Evolutionary conservation across 2,329 filamentous ascomycete genomes (phyloP), one percentile per base, ranked within the genome.

Genomic region (Thyridium curvatum): DNA sequence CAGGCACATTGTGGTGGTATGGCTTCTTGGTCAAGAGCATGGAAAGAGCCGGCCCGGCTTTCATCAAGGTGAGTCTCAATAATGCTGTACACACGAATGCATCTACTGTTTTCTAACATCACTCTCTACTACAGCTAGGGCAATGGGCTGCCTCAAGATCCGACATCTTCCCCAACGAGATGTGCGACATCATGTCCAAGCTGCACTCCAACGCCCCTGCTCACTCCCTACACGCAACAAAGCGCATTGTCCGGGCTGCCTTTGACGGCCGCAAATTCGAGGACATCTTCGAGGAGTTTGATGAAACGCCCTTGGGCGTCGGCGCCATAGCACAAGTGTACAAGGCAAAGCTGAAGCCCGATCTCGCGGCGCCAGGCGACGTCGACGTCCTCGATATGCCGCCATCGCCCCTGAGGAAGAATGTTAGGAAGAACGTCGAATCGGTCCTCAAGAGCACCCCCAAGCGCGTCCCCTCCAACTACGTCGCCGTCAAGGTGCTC

Each of bases 261-360:
- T 98, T 98, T 55, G 79, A 81, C 41, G 87, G 85, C 2, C 74
- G 85, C 40, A 52, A 63, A 0, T 96, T 98, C 47, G 81, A 91
- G 12, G 86, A 94, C 5, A 96, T 98, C 43, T 98, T 98, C 52
- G 87, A 94, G 21, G 93, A 97, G 58, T 98, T 98, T 49, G 74
- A 96, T 18, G 86, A 94, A 62, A 79, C 72, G 48, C 93, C 93
- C 0, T 68, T 98, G 0, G 93, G 93, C 1, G 91, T 97, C 1
- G 93, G 93, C 10, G 93, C 93, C 21, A 97, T 98, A 52, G 93
- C 93, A 0, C 93, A 98, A 59, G 93, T 97, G 3, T 98, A 98
- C 72, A 94, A 88, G 57, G 93, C 93, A 1, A 96, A 89, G 59
- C 65, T 98, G 34, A 94, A 89, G 54, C 77, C 85, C 0, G 82